Percentiles rank a stretch among this genome's conserved stretches.
These are phyloP conservation scores for Wickerhamomyces rabaulensis DNA, from an alignment of 805 yeast species.

Conservation along the genomic window DNA sequence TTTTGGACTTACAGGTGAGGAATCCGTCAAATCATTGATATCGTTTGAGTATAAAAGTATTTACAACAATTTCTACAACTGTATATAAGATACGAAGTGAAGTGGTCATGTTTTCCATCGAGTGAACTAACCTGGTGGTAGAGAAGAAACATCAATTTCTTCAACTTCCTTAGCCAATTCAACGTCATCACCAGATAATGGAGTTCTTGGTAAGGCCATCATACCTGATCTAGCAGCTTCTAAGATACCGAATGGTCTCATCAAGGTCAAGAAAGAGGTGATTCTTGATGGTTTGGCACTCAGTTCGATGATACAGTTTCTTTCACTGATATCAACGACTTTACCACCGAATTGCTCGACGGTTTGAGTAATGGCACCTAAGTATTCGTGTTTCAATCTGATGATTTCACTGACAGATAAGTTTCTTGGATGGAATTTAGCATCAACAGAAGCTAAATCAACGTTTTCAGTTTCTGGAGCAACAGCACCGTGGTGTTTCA, in stretches of 20 bases:
- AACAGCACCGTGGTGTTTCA: conserved; percentile 65
- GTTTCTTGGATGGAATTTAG: conserved; percentile 78
- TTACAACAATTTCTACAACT: not conserved
- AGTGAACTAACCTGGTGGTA: conserved; percentile 85
- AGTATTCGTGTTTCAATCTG: conserved; percentile 88
- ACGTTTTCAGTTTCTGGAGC: conserved; percentile 2
- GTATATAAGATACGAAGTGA: not conserved
- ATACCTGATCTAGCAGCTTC: conserved; percentile 97
- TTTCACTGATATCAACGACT: conserved; percentile 85
- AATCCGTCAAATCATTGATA: not conserved
- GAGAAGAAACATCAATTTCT: conserved; percentile 77
- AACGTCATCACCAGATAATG: conserved; percentile 26
- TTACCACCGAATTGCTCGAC: conserved; percentile 89
- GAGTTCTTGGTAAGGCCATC: conserved; percentile 98
- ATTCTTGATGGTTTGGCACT: conserved; percentile 91
- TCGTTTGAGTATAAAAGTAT: not conserved
- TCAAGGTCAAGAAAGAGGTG: conserved; percentile 76
- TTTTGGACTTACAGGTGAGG: too few species aligned
- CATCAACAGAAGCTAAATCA: conserved; percentile 21
- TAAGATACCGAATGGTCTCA: conserved; percentile 93
- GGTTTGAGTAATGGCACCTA: conserved; percentile 75
- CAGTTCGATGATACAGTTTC: conserved; percentile 91
- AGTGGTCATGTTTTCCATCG: not conserved
- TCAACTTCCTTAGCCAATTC: conserved; percentile 42
- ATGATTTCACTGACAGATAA: conserved; percentile 87